These are phyloP conservation scores for Nemania sp. DNA, from an alignment of 2,329 filamentous ascomycete species.

Conservation along the genomic window DNA sequence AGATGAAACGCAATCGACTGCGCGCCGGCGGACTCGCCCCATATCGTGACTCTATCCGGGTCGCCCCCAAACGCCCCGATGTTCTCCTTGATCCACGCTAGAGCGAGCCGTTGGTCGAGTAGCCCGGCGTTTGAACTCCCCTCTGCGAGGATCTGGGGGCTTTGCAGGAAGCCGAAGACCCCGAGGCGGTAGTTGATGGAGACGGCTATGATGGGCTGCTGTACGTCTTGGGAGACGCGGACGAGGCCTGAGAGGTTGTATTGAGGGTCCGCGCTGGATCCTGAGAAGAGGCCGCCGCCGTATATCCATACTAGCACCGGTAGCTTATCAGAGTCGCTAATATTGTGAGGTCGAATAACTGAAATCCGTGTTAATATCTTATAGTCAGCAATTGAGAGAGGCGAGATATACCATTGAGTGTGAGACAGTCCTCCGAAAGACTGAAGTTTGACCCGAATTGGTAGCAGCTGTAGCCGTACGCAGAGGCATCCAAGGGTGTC, in stretches of 20 bases:
- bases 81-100: slow-evolving; percentile 60
- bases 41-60: slow-evolving; percentile 51
- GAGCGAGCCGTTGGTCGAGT: slow-evolving; percentile 59
- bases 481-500: slow-evolving; percentile 53
- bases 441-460: slow-evolving; percentile 57
- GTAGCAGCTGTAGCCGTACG: slow-evolving; percentile 60
- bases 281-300: slow-evolving; percentile 65
- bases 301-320: slow-evolving; percentile 69
- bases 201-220: slow-evolving; percentile 58
- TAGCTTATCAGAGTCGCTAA: slow-evolving; percentile 46
- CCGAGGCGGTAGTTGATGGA: slow-evolving; percentile 52
- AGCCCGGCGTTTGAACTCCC: slow-evolving; percentile 51
- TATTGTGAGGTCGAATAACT: slow-evolving; percentile 55
- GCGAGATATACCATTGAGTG: slow-evolving; percentile 44
- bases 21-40: slow-evolving; percentile 57
- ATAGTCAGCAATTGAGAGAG: not conserved
- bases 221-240: slow-evolving; percentile 61
- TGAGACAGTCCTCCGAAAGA: slow-evolving; percentile 62
- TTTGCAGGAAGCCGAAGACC: slow-evolving; percentile 52
- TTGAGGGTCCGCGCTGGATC: slow-evolving; percentile 63
- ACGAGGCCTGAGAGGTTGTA: slow-evolving; percentile 76
- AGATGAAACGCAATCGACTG: slow-evolving; percentile 58
- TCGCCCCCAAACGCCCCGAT: slow-evolving; percentile 48
- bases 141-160: slow-evolving; percentile 18
- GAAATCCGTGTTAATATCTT: not conserved